phyloP scores from a whole-genome alignment of 495 filamentous ascomycete species.

The Aspergillus coremiiformis region DNA sequence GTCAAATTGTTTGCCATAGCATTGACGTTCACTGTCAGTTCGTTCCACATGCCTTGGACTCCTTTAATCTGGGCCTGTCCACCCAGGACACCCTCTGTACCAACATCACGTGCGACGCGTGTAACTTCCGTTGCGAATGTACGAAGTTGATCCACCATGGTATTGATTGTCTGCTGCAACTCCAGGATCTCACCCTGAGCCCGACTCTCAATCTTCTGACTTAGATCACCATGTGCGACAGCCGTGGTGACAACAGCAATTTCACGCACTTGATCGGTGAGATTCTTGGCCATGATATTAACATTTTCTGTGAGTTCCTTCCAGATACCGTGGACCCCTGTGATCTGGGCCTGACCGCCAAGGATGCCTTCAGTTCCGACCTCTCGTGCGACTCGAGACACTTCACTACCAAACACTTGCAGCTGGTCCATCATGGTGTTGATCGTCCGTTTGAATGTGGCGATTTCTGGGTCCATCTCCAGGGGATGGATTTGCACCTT shows the following conservation, averaged over 20 bases:
- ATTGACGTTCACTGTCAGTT: constrained; percentile 96
- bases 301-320: constrained; percentile 97
- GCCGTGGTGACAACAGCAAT: constrained; percentile 95
- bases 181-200: constrained; percentile 94
- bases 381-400: constrained; percentile 91
- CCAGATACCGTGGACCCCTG: constrained; percentile 95
- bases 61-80: constrained; percentile 95
- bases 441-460: constrained; percentile 93
- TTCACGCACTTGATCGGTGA: constrained; percentile 85
- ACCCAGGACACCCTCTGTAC: constrained; percentile 92
- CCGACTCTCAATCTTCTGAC: constrained; percentile 90
- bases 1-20: constrained; percentile 98
- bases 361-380: constrained; percentile 96
- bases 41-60: constrained; percentile 84
- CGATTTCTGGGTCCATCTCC: constrained; percentile 99
- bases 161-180: constrained; percentile 96
- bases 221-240: constrained; percentile 92
- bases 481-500: constrained; percentile 93
- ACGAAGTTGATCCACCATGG: constrained; percentile 96
- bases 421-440: constrained; percentile 99
- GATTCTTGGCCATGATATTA: constrained; percentile 92
- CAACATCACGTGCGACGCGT: constrained; percentile 91
- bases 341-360: constrained; percentile 93
- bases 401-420: constrained; percentile 94
- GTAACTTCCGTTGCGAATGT: constrained; percentile 98